These are phyloP conservation scores for Zygoascus sp. DNA, from an alignment of 1,139 yeast genomes.

Conservation along the genomic window DNA sequence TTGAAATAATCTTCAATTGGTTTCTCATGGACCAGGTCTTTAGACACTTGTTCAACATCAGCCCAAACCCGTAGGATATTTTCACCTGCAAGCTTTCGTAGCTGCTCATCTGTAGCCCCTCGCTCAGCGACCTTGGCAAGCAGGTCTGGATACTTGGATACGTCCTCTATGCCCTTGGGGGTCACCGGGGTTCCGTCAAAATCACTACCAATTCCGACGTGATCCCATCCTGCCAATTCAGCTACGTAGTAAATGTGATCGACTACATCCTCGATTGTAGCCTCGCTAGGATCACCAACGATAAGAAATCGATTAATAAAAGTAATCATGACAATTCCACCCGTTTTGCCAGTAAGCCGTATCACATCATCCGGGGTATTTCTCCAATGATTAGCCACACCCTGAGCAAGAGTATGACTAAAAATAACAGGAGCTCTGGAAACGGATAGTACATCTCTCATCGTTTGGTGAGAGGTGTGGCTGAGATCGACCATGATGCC, in stretches of 20 bases:
- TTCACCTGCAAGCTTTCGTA: conserved; percentile 44
- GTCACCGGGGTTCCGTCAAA: conserved; percentile 50
- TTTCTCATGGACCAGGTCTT: conserved; percentile 15
- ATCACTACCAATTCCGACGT: conserved; percentile 52
- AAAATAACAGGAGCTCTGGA: conserved; percentile 48
- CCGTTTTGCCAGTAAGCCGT: conserved; percentile 38
- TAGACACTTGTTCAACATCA: conserved; percentile 40
- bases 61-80: conserved; percentile 50
- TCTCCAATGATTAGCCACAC: conserved; percentile 41
- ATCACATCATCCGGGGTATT: conserved; percentile 50
- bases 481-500: conserved; percentile 53
- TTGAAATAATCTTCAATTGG: conserved; percentile 34
- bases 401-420: conserved; percentile 47
- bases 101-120: conserved; percentile 42
- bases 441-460: conserved; percentile 42
- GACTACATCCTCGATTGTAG: conserved; percentile 47
- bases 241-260: conserved; percentile 45
- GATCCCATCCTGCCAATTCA: conserved; percentile 48
- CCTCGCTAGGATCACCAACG: conserved; percentile 25
- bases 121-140: conserved; percentile 40
- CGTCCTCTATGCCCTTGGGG: conserved; percentile 51
- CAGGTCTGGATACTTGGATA: conserved; percentile 50
- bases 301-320: conserved; percentile 43
- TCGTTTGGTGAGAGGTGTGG: conserved; percentile 49
- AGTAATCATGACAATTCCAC: conserved; percentile 48